Evolutionary conservation across 192 early-diverging fungal genomes (phyloP).

Genomic region (Gaertneriomyces sp.): DNA sequence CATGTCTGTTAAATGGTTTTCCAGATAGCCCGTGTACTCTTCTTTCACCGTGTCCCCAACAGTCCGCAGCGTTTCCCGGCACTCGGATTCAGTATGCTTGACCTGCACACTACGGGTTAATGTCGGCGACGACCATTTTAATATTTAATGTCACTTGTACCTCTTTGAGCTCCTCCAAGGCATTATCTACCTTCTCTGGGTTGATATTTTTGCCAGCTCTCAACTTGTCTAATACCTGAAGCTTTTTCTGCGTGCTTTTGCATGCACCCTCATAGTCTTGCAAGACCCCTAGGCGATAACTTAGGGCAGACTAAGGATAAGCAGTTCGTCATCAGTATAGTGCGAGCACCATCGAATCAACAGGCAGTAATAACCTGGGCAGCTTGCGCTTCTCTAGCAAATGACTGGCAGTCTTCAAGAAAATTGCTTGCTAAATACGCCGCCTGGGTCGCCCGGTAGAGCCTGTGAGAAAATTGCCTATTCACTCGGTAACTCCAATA

Average conservation of each 20-base stretch:
- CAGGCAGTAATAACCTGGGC: constrained; percentile 2
- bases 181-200: constrained; percentile 20
- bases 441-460: constrained; percentile 3
- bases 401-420: background rate
- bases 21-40: no score
- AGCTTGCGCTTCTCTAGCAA: constrained; percentile 11
- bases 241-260: constrained; percentile 35
- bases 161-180: constrained; percentile 20
- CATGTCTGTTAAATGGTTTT: no score
- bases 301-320: constrained; percentile 24
- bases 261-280: constrained; percentile 38
- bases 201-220: constrained; percentile 11
- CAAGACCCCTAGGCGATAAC: constrained; percentile 28
- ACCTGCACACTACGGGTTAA: no score
- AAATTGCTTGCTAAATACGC: constrained; percentile 4
- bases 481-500: no score
- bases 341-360: background rate
- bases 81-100: no score
- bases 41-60: no score
- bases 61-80: no score
- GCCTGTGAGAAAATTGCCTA: no score
- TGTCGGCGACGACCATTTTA: no score
- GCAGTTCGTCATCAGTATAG: background rate
- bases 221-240: constrained; percentile 32
- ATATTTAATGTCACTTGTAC: background rate